These are phyloP conservation scores for Fusarium bulbicola DNA, from an alignment of 2,329 filamentous ascomycete genomes.

Conservation along the genomic window DNA sequence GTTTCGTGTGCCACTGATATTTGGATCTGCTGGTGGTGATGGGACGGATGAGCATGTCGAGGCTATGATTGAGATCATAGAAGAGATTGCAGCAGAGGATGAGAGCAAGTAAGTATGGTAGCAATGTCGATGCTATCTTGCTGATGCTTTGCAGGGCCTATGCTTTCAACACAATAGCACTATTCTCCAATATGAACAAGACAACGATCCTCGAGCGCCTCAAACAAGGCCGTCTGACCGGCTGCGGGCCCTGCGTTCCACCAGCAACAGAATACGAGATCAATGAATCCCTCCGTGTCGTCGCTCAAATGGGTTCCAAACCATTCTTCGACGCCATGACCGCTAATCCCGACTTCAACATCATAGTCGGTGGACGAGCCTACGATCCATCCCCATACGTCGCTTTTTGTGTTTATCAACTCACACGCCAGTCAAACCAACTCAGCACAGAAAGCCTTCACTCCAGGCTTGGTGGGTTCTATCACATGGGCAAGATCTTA, in stretches of 20 bases:
- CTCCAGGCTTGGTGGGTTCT: slow-evolving; percentile 47
- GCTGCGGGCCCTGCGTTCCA: slow-evolving; percentile 55
- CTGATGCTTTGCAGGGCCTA: slow-evolving; percentile 18
- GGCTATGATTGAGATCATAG: slow-evolving; percentile 51
- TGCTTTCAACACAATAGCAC: slow-evolving; percentile 47
- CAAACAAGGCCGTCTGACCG: slow-evolving; percentile 42
- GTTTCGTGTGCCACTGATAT: slow-evolving; percentile 51
- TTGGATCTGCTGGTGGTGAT: slow-evolving; percentile 58
- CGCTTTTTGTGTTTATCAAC: slow-evolving; percentile 42
- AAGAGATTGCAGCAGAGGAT: slow-evolving; percentile 16
- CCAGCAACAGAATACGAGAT: slow-evolving; percentile 50
- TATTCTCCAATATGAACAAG: slow-evolving; percentile 53
- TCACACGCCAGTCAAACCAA: slow-evolving; percentile 1
- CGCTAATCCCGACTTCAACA: slow-evolving; percentile 52
- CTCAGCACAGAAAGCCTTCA: background rate
- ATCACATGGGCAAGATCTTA: slow-evolving; percentile 64
- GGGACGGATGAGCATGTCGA: slow-evolving; percentile 56
- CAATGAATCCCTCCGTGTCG: slow-evolving; percentile 48
- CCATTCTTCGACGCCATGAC: slow-evolving; percentile 55
- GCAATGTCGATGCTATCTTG: rapidly evolving
- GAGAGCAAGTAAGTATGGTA: background rate
- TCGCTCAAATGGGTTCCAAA: slow-evolving; percentile 58
- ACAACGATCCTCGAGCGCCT: slow-evolving; percentile 43
- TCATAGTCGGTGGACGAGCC: slow-evolving; percentile 58
- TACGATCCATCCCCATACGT: slow-evolving; percentile 54